Evolutionary conservation across 2,329 filamentous ascomycete species (phyloP).

Genomic region (Neonectria faginata): DNA sequence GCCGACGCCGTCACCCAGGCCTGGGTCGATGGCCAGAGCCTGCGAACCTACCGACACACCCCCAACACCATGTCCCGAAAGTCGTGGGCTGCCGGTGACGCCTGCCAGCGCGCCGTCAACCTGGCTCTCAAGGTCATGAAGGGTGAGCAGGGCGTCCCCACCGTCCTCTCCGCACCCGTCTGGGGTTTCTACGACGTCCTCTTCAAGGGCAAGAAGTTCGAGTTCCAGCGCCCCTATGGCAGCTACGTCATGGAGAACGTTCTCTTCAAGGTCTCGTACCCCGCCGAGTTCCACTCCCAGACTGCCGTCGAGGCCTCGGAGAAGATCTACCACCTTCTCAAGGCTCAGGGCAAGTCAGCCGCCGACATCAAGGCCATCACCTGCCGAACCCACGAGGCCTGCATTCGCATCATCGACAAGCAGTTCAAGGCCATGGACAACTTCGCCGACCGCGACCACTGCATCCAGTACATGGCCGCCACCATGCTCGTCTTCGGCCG

Average conservation of each 20-base stretch:
- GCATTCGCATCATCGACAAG: constrained; percentile 99
- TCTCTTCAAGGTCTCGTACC: constrained; percentile 99
- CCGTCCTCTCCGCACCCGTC: constrained; percentile 88
- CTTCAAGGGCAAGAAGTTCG: constrained; percentile 95
- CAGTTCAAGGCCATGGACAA: constrained; percentile 99
- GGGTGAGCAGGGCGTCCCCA: constrained; percentile 91
- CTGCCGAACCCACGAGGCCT: constrained; percentile 97
- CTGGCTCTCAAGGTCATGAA: constrained; percentile 89
- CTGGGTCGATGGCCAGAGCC: constrained; percentile 94
- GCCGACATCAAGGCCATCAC: constrained; percentile 93
- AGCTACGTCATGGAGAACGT: constrained; percentile 99
- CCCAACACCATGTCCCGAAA: constrained; percentile 99
- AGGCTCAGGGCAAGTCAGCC: constrained; percentile 86
- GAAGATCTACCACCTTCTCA: constrained; percentile 86
- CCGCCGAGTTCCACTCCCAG: constrained; percentile 98
- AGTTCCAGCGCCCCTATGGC: constrained; percentile 95
- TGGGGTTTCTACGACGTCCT: constrained; percentile 99
- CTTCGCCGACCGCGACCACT: constrained; percentile 99
- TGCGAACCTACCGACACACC: constrained; percentile 96
- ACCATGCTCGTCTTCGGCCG: constrained; percentile 97
- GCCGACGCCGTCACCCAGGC: constrained; percentile 96
- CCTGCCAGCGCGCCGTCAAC: constrained; percentile 95
- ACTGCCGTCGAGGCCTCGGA: constrained; percentile 96
- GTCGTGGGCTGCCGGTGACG: constrained; percentile 98
- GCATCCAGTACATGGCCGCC: constrained; percentile 98